phyloP scores from a whole-genome alignment of 495 filamentous ascomycete genomes.

The Penicillium egyptiacum region DNA sequence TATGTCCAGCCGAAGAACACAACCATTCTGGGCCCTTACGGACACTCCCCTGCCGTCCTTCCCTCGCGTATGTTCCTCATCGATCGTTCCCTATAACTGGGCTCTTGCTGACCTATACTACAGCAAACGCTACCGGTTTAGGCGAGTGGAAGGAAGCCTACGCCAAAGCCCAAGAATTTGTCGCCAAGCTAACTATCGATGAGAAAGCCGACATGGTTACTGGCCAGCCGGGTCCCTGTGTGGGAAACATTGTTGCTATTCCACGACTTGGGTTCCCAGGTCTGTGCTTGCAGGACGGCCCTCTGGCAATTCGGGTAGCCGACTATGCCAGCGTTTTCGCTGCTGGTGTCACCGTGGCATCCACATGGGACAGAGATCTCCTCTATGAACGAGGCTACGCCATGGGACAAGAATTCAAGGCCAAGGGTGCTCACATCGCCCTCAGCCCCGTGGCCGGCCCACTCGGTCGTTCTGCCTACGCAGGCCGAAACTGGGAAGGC shows the following conservation, averaged over 20 bases:
- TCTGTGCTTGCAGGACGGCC: constrained; percentile 57
- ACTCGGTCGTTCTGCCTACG: constrained; percentile 50
- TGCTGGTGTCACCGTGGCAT: constrained; percentile 60
- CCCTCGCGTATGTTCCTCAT: constrained; percentile 25
- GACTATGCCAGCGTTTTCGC: constrained; percentile 55
- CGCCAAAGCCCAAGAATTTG: constrained; percentile 64
- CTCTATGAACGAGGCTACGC: constrained; percentile 65
- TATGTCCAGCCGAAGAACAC: constrained; percentile 31
- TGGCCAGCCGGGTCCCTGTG: constrained; percentile 68
- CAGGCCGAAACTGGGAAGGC: constrained; percentile 71
- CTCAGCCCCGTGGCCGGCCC: constrained; percentile 55
- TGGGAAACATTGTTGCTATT: constrained; percentile 67
- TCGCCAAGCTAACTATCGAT: constrained; percentile 68
- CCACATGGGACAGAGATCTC: constrained; percentile 66
- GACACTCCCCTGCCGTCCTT: constrained; percentile 23
- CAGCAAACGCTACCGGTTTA: constrained; percentile 37
- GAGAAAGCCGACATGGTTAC: constrained; percentile 87
- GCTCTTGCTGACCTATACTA: neutral
- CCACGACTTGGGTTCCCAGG: constrained; percentile 45
- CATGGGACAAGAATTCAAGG: constrained; percentile 55
- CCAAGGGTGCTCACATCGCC: constrained; percentile 54
- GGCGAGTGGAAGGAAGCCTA: constrained; percentile 72
- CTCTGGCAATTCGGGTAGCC: constrained; percentile 48
- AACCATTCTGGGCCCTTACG: constrained; percentile 26
- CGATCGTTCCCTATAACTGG: neutral